Evolutionary conservation across 1,284 basidiomycete genomes (phyloP), one percentile per base, ranked within the genome.

Genomic region (Heterobasidion parviporum): DNA sequence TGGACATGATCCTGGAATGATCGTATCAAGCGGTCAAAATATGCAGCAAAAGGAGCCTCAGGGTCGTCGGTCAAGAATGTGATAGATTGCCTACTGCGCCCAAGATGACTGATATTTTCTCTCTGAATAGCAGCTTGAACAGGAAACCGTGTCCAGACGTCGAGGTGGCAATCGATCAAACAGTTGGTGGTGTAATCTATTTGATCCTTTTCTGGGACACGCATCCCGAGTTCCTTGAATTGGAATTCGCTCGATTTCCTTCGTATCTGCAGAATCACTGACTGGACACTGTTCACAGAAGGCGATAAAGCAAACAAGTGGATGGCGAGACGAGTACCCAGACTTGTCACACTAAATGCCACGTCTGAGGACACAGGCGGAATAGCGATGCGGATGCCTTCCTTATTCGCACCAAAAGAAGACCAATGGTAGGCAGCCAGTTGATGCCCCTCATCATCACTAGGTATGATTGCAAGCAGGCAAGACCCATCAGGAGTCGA

Each of bases 101-200:
- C 60, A 2, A 70, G 71, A 0, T 73, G 69, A 0, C 70, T 67
- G 16, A 78, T 73, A 0, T 75, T 77, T 41, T 75, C 70, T 3
- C 79, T 71, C 45, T 72, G 72, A 35, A 85, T 73, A 0, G 81
- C 80, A 1, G 82, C 71, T 0, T 80, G 61, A 8, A 85, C 81
- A 0, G 83, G 82, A 61, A 81, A 85, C 2, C 81, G 77, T 3
- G 75, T 79, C 82, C 82, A 85, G 47, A 83, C 76, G n/a, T 85
- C 82, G 0, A 72, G 62, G 55, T 82, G 76, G 54, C 80, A 82
- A 56, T 83, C 79, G 7, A 85, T 66, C 8, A 85, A 65, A 51
- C 72, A 75, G 53, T 83, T 83, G 59, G 81, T 74, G 26, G 26
- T 26, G 26, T 4, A 5, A 26, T 3, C 5, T 5, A 26, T 5